Base-by-base conservation (phyloP, 768 basidiomycete genomes). In the Russula foetens region DNA sequence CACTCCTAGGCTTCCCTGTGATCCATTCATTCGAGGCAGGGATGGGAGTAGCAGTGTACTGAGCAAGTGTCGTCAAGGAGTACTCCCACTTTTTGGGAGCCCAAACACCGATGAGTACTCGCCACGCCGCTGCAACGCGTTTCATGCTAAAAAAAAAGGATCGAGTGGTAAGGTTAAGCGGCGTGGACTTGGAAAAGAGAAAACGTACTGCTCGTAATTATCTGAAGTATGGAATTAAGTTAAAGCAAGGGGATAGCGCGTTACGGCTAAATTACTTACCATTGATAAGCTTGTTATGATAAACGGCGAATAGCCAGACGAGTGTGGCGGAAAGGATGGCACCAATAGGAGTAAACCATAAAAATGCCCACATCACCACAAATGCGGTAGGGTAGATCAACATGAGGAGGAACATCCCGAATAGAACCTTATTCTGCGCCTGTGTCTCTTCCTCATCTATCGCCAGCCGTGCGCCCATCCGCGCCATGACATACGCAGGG, bases 31-130 rank as follows among this genome's bases (percentile, higher is more conserved):
- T 92, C 67, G 82, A 81, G 7, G 85, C 80, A 1, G 89, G 90
- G 12, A 77, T 75, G 19, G 72, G 72, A 4, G 89, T 88, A 17
- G 79, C 82, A 8, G 81, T 89, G 70, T 90, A 92, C 58, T 81
- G 84, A 15, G 84, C 77, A 53, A 96, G 79, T 3, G 88, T 84
- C n/a, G 81, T 69, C 26, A 89, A 71, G 5, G 90, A 82, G 46
- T 95, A 76, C 65, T 97, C 95, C 85, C 86, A 91, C 47, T 75
- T 77, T 70, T 82, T 85, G 6, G 95, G 94, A 0, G 81, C 80
- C 97, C 97, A 98, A 14, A 98, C 84, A 7, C 95, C 97, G 64
- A 98, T 82, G 15, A 99, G 81, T n/a, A 97, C 85, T 56, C 92
- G 86, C 94, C 96, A 99, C n/a, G 94, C 85, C 6, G 95, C 91